Percentiles rank a stretch among this genome's conserved stretches.
Evolutionary conservation across 192 early-diverging fungal species (phyloP).

Genomic region (Cetraspora pellucida): DNA sequence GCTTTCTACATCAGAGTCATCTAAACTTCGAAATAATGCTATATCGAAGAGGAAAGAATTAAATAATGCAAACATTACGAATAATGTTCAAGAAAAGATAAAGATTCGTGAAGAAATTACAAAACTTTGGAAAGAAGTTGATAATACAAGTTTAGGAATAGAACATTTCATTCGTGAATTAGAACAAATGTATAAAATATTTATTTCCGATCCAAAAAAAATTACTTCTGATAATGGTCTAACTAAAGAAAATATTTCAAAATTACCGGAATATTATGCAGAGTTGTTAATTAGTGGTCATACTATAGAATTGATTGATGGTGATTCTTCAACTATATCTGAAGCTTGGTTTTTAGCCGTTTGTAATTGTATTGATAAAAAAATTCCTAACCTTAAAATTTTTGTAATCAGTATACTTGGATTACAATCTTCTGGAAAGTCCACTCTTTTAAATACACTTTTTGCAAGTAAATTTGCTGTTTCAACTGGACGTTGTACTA

Average conservation of each 20-base stretch:
- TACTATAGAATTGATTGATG: conserved; percentile 31
- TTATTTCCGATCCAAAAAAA: too few relatives aligned
- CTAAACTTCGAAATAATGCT: conserved; percentile 9
- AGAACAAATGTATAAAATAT: conserved; percentile 24
- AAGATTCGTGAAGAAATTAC: conserved; percentile 23
- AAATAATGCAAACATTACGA: conserved; percentile 1
- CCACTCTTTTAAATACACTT: conserved; percentile 31
- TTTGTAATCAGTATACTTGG: conserved; percentile 33
- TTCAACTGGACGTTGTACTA: conserved; percentile 28
- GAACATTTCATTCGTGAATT: conserved; percentile 32
- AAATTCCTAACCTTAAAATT: conserved; percentile 22
- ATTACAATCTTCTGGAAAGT: conserved; percentile 35
- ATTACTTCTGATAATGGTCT: not conserved
- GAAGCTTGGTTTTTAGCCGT: conserved; percentile 18
- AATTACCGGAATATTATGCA: conserved; percentile 23
- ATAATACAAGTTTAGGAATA: conserved; percentile 25
- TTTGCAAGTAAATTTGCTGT: conserved; percentile 33
- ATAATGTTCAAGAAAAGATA: not conserved
- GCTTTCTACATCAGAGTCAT: conserved; percentile 20
- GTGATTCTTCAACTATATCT: conserved; percentile 17
- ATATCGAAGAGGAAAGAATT: conserved; percentile 11
- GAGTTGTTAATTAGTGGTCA: conserved; percentile 27
- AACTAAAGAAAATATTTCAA: not conserved
- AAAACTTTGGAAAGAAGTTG: conserved; percentile 15
- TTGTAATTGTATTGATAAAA: conserved; percentile 4